Evolutionary conservation across 2,329 filamentous ascomycete species (phyloP), one percentile per base, ranked within the genome.

Genomic region (Colletotrichum abscissum): DNA sequence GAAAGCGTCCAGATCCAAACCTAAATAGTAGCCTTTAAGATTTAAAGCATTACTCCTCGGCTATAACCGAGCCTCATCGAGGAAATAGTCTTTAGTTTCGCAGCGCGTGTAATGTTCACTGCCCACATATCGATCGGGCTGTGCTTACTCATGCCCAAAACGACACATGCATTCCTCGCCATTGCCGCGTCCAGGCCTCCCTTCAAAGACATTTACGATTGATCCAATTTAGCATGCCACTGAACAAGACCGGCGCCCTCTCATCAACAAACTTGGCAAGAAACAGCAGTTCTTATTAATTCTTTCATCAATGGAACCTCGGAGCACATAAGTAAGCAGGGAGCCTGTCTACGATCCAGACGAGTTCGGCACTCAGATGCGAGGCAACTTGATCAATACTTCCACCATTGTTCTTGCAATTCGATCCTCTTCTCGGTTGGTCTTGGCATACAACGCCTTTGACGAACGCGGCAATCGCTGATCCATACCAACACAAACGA

Each of bases 21-120:
- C 63, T 58, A 8, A 11, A n/a, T 28, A 22, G 55, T 7, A 16
- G 52, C 62, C 52, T 59, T n/a, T 56, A 56, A 19, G 26, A 59
- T 73, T 35, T 52, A 24, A 66, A 7, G 62, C 67, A 71, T 38
- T 56, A 49, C 56, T 60, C 35, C 35, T n/a, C 49, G 71, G 67
- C 42, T 71, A n/a, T 52, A 52, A 8, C 56, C 67, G 56, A 66
- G 30, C 49, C 35, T 52, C 42, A n/a, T 35, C 16, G 33, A 12
- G 46, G 60, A 55, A 12, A 16, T 35, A 38, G 19, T 7, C 16
- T 42, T 52, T 19, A 19, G 14, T 64, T 33, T 16, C 14, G 30
- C 8, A 55, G 49, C 22, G 49, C n/a, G 19, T 55, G 28, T 5
- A 6, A n/a, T 2, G n/a, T 11, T n/a, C 28, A 9, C 12, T 64